Evolutionary conservation across 768 basidiomycete species (phyloP).

Genomic region (Ramaria rubella): DNA sequence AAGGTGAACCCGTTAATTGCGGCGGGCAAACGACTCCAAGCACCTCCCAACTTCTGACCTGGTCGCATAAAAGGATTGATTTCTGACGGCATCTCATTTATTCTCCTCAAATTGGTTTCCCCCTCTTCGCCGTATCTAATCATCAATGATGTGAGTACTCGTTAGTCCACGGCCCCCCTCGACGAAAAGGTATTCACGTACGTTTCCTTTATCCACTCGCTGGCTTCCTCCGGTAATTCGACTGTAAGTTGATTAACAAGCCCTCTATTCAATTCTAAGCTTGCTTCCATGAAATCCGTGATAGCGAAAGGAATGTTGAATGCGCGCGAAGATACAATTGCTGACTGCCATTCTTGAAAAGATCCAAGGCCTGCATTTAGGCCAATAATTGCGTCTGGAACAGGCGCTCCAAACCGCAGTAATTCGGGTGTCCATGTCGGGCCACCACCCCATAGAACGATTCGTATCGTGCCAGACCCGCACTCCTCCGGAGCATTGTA

Average conservation of each 20-base stretch:
- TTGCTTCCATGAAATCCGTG: constrained; percentile 11
- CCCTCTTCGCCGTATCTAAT: constrained; percentile 1
- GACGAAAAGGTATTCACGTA: background rate
- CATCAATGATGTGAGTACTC: background rate
- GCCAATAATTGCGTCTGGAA: constrained; percentile 38
- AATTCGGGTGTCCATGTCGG: constrained; percentile 13
- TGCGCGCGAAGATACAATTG: background rate
- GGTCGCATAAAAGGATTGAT: constrained; percentile 9
- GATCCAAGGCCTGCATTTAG: constrained; percentile 34
- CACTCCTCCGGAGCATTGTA: constrained; percentile 33
- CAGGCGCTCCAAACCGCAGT: constrained; percentile 3
- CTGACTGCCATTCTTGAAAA: constrained; percentile 30
- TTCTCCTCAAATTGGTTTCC: background rate
- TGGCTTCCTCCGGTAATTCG: constrained; percentile 2
- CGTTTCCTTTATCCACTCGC: constrained; percentile 5
- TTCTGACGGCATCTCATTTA: background rate
- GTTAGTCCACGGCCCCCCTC: too few species aligned
- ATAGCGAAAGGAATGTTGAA: constrained; percentile 10
- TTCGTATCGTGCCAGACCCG: constrained; percentile 34
- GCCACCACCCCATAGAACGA: constrained; percentile 28
- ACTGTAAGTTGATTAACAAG: background rate
- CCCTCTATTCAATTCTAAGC: background rate
- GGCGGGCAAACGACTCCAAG: constrained; percentile 6
- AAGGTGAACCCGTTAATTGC: constrained; percentile 4
- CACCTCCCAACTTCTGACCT: constrained; percentile 1